Evolutionary conservation across 176 grass and related monocot species (phyloP), one percentile per base, ranked within the genome.

Genomic region (Juncus inflexus): DNA sequence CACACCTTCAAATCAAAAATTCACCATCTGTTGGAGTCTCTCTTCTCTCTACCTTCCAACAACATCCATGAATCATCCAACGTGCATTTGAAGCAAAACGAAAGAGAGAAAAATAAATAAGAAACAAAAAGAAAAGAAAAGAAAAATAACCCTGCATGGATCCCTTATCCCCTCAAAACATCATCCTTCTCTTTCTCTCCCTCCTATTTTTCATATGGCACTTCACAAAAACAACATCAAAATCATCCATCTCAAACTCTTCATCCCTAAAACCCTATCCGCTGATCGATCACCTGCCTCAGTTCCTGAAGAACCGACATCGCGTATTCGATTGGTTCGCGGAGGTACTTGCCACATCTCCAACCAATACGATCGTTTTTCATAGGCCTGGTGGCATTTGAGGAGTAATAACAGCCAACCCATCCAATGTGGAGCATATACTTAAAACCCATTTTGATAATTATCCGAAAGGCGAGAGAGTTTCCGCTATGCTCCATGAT

Each of bases 221-320:
- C 16, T 45, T 42, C 41, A 59, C 59, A 77, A 59, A 10, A 4
- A 61, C 3, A 7, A 28, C 19, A 28, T 28, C 19, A 28, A 28
- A 28, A 28, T 28, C 19, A 28, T 1, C n/a, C 2, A 3, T 41
- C 11, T 53, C 11, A 6, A 77, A 76, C 19, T 6, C 70, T n/a
- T 39, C 67, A 1, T 55, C 47, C 6, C 4, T 78, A 19, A 66
- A 39, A 65, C 74, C 84, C 3, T 91, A 91, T 51, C 88, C 84
- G 41, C 40, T 91, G 47, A 7, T 91, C 42, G 84, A 84, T 6
- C 78, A 87, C 81, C 78, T 94, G 15, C 84, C 81, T 11, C 81
- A 94, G 60, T 85, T 72, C 58, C 5, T 94, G 3, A 63, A 75
- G 12, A 94, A 94, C 72, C 75, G 81, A 6, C 72, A 80, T 58